Evolutionary conservation across 75 land plant genomes (phyloP).

Genomic region (Isoetes taiwanensis): DNA sequence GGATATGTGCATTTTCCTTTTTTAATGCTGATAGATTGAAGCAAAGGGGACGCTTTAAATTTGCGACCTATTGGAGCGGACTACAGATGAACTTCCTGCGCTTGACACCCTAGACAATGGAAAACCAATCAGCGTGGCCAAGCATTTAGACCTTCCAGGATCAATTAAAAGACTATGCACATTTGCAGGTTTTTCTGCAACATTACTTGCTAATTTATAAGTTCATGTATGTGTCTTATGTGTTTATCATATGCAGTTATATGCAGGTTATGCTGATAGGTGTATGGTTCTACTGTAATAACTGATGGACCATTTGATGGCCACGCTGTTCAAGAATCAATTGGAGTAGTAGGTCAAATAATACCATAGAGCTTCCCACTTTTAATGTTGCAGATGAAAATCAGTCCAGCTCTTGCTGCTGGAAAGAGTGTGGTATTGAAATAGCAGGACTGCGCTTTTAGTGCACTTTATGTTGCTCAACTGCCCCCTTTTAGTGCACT

Average conservation of each 20-base stretch:
- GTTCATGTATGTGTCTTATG: background rate
- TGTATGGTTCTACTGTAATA: slow-evolving; percentile 54
- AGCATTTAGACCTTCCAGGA: slow-evolving; percentile 28
- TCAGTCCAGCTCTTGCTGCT: slow-evolving; percentile 63
- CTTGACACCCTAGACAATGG: slow-evolving; percentile 61
- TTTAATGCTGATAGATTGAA: slow-evolving; percentile 3
- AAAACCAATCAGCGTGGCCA: slow-evolving; percentile 30
- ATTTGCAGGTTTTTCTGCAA: slow-evolving; percentile 57
- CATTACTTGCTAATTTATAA: too few species aligned
- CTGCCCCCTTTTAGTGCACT: slow-evolving; percentile 73
- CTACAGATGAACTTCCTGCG: slow-evolving; percentile 52
- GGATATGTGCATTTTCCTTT: slow-evolving; percentile 46
- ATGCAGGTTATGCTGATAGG: slow-evolving; percentile 46
- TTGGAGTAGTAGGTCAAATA: slow-evolving; percentile 60
- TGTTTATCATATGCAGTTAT: background rate
- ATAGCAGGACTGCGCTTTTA: too few species aligned
- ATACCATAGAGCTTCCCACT: slow-evolving; percentile 77
- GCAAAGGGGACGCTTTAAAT: slow-evolving; percentile 55
- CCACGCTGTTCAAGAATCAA: slow-evolving; percentile 44
- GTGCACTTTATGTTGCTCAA: too few species aligned
- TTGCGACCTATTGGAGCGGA: slow-evolving; percentile 59
- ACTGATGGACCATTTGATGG: slow-evolving; percentile 29
- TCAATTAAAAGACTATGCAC: slow-evolving; percentile 27
- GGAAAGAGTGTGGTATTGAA: slow-evolving; percentile 65
- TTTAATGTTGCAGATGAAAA: too few species aligned